These are phyloP conservation scores for Tetradesmus obliquus DNA, from an alignment of 139 green algal species.

Conservation along the genomic window DNA sequence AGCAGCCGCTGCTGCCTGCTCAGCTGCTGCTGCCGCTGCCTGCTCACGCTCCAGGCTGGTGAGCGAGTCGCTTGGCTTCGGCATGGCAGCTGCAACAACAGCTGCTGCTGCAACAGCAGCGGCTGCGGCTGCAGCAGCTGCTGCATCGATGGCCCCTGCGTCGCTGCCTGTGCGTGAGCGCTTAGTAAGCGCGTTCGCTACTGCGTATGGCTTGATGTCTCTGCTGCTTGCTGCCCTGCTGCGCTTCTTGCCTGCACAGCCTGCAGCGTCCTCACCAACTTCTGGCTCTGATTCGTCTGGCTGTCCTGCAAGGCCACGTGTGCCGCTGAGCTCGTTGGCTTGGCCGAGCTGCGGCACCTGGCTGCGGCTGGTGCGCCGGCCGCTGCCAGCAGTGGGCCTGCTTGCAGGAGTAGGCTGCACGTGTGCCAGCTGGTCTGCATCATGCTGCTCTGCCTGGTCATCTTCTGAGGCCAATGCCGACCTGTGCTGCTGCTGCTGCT, in stretches of 20 bases:
- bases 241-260: neutral
- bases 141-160: neutral
- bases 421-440: neutral
- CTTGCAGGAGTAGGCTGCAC: neutral
- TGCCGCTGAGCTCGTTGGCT: neutral
- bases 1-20: neutral
- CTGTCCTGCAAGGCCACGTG: neutral
- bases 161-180: neutral
- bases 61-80: neutral
- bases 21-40: neutral
- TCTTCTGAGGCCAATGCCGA: neutral
- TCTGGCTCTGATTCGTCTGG: neutral
- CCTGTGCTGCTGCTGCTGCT: neutral
- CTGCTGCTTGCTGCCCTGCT: neutral
- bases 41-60: neutral
- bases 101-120: neutral
- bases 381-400: neutral
- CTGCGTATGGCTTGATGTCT: neutral
- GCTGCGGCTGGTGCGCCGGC: neutral
- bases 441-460: neutral
- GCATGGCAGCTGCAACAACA: neutral
- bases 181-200: neutral
- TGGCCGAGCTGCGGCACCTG: neutral
- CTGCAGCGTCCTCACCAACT: neutral
- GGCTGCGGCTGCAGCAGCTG: neutral